Base-by-base conservation (phyloP, 306 rosid genomes). In the Pyrus betulifolia region DNA sequence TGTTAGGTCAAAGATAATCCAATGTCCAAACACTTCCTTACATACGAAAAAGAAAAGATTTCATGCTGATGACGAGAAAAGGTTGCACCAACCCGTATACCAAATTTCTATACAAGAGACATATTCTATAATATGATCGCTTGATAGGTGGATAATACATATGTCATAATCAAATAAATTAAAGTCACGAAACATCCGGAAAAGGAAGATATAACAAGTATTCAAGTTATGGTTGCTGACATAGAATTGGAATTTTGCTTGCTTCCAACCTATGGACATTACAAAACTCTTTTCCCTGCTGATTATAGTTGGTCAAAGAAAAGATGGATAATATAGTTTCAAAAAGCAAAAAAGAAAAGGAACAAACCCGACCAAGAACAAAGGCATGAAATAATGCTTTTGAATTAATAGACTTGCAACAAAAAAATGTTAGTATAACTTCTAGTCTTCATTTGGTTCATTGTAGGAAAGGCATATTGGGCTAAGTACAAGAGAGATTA, bases 141-240 rank as follows among this genome's bases (percentile, higher is more conserved):
- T 4, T 58, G 66, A 63, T 30, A 67, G 4, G 54, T 46, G 70
- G 54, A 71, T 76, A 59, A 55, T 6, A 15, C 1, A 15, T 6
- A 18, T 55, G 72, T 51, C 35, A 19, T 66, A 72, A 80, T 83
- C 78, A 89, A 82, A 76, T 40, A 69, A 74, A 64, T 6, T 30
- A 72, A 65, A 75, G 75, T 31, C 23, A 74, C 45, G 40, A 84
- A 82, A 67, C 52, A 35, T 21, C 69, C 23, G 13, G 25, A 78
- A 52, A 45, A 63, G 31, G 49, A 63, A 11, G 49, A 46, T 6
- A 35, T 8, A 62, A 54, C 42, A 17, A 46, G 52, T 27, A 67
- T 8, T 18, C 9, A 64, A 55, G 30, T 27, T 51, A 19, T 4
- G 15, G 25, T 25, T 58, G 28, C 22, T 12, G 22, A 13, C 6